A percentile compares a stretch with the other conserved stretches of the same genome.
These are phyloP conservation scores for Aspergillus jensenii DNA, from an alignment of 2,329 filamentous ascomycete genomes.

Conservation along the genomic window DNA sequence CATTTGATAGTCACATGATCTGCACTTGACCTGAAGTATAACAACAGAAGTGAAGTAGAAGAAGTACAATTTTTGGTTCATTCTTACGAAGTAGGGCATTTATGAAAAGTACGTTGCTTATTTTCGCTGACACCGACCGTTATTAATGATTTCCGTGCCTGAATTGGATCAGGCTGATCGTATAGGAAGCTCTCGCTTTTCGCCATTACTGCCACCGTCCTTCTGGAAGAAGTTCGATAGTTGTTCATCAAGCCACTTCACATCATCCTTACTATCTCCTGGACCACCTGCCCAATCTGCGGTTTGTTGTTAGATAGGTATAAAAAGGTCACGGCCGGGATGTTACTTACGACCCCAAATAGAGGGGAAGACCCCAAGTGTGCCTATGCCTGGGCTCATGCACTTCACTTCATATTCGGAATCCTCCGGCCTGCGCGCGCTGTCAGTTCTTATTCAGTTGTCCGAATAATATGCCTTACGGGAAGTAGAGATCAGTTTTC, in stretches of 20 bases:
- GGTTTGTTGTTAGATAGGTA: conserved; percentile 15
- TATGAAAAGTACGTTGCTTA: not conserved
- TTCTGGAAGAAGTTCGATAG: conserved; percentile 54
- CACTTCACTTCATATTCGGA: conserved; percentile 69
- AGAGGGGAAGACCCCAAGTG: conserved; percentile 55
- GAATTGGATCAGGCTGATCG: not conserved
- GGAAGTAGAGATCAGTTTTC: conserved; percentile 78
- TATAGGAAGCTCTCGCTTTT: not conserved
- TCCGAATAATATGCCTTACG: conserved; percentile 46
- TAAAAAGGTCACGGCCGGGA: not conserved
- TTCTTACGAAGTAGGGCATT: not conserved
- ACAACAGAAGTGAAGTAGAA: no score
- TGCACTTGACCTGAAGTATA: no score
- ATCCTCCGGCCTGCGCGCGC: conserved; percentile 65
- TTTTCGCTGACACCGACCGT: not conserved
- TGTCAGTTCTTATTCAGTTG: conserved; percentile 6
- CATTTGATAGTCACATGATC: conserved; percentile 7
- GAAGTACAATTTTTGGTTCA: not conserved
- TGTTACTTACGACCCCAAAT: conserved; percentile 62
- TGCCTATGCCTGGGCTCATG: conserved; percentile 60
- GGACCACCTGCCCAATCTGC: conserved; percentile 66
- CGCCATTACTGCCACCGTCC: conserved; percentile 1
- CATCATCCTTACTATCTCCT: conserved; percentile 68
- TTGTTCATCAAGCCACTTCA: conserved; percentile 68
- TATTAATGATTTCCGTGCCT: not conserved